Evolutionary conservation across 1,284 basidiomycete genomes (phyloP), one percentile per base, ranked within the genome.

Genomic region (Fistulina hepatica): DNA sequence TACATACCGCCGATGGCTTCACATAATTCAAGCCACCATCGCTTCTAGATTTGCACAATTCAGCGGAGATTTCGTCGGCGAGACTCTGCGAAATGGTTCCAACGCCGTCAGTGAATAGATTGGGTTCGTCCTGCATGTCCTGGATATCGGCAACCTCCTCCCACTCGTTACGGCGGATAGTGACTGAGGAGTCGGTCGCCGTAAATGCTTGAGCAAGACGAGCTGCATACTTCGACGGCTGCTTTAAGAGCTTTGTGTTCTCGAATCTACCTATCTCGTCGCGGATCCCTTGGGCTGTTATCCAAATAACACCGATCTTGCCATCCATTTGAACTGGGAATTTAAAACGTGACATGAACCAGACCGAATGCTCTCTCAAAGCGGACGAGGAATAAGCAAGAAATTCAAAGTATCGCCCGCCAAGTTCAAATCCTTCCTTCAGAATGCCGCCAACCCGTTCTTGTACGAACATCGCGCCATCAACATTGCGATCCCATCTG

Each of bases 131-230:
- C 19, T 49, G 44, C 42, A 20, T 43, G 23, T 8, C 48, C 46
- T 4, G 13, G 44, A 83, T 55, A 50, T 83, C 80, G 0, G 55
- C 52, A 27, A 81, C 64, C 44, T 66, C 60, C 39, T 71, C 65
- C 77, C 80, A 81, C 47, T 83, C 64, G 30, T 63, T 47, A n/a
- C 55, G 55, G 3, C 43, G 43, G 31, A 88, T 72, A 12, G 55
- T 54, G 19, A 85, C 68, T 1, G 80, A 81, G 0, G 76, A 73
- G 49, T 82, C 75, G 2, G 85, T 89, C 1, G 79, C 77, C 0
- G 81, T 83, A 50, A 89, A 89, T 0, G 83, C 82, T 56, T 88
- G 85, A 6, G 81, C 80, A 47, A 90, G 62, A 21, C 85, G 69
- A 11, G 85, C 85, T 8, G 82, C 84, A 52, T 76, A 85, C 51